Percentiles rank a stretch among this genome's conserved stretches.
Evolutionary conservation across 2,329 filamentous ascomycete species (phyloP).

Genomic region (Cladosporium sp.): DNA sequence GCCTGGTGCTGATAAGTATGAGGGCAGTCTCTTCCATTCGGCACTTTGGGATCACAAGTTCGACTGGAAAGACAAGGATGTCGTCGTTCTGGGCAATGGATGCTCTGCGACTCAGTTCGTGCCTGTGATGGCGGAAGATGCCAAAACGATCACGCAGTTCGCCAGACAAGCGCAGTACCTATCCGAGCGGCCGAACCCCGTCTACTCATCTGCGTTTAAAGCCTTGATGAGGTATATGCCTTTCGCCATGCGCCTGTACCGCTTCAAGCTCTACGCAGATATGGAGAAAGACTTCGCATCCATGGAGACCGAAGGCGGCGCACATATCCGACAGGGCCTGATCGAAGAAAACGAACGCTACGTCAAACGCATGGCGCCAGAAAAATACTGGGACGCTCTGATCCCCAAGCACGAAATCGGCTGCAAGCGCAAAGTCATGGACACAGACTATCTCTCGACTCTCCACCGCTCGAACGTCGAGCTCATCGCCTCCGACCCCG

Average conservation of each 20-base stretch:
- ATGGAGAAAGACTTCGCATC: slow-evolving; percentile 49
- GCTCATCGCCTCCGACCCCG: slow-evolving; percentile 33
- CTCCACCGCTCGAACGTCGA: slow-evolving; percentile 35
- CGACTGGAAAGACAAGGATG: slow-evolving; percentile 36
- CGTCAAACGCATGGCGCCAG: slow-evolving; percentile 47
- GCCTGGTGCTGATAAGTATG: slow-evolving; percentile 38
- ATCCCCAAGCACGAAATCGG: slow-evolving; percentile 66
- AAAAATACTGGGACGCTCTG: slow-evolving; percentile 51
- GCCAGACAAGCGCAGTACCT: slow-evolving; percentile 42
- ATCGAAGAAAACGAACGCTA: slow-evolving; percentile 47
- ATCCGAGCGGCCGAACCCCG: slow-evolving; percentile 47
- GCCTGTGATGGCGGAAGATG: slow-evolving; percentile 38
- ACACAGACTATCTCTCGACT: slow-evolving; percentile 45
- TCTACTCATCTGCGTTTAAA: slow-evolving; percentile 46
- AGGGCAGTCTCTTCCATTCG: slow-evolving; percentile 41
- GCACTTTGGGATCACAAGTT: slow-evolving; percentile 38
- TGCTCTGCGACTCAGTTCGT: slow-evolving; percentile 46
- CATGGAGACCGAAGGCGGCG: slow-evolving; percentile 45
- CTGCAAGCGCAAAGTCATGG: slow-evolving; percentile 63
- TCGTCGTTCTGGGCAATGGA: slow-evolving; percentile 40
- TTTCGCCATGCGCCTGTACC: slow-evolving; percentile 48
- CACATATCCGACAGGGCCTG: slow-evolving; percentile 40
- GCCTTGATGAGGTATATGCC: slow-evolving; percentile 50
- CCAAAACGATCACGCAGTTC: slow-evolving; percentile 37
- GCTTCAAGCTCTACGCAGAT: slow-evolving; percentile 45